A percentile compares a stretch with the other conserved stretches of the same genome.
phyloP scores from a whole-genome alignment of 2,329 filamentous ascomycete genomes.

The Colletotrichum sp. region DNA sequence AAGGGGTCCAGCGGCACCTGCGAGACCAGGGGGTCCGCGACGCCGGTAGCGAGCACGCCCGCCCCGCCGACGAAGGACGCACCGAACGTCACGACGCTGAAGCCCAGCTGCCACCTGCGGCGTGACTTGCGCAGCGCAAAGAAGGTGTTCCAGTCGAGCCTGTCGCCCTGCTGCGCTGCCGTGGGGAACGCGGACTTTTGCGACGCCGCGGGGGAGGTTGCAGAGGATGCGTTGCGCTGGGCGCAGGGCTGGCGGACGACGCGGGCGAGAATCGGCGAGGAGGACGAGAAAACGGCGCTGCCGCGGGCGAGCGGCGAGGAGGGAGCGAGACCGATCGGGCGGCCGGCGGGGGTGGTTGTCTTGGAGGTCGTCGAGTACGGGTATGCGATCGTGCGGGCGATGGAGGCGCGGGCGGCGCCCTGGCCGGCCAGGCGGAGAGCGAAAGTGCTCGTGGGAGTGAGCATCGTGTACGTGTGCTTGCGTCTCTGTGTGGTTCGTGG shows the following conservation, averaged over 20 bases:
- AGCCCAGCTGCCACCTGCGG: slow-evolving; percentile 81
- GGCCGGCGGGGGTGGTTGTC: not conserved
- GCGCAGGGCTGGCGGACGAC: slow-evolving; percentile 22
- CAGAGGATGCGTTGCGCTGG: slow-evolving; percentile 19
- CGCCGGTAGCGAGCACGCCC: slow-evolving; percentile 70
- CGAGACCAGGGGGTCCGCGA: slow-evolving; percentile 73
- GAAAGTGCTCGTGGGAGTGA: slow-evolving; percentile 34
- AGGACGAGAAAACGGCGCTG: slow-evolving; percentile 20
- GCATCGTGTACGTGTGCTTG: slow-evolving; percentile 25
- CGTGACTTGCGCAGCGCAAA: slow-evolving; percentile 88
- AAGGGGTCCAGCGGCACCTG: slow-evolving; percentile 88
- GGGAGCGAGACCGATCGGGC: slow-evolving; percentile 17
- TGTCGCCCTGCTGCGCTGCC: slow-evolving; percentile 20
- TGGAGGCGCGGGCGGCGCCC: slow-evolving; percentile 18
- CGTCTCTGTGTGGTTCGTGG: not conserved
- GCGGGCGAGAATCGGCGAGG: slow-evolving; percentile 25
- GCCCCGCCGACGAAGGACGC: slow-evolving; percentile 67
- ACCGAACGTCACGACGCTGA: slow-evolving; percentile 71
- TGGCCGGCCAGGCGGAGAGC: slow-evolving; percentile 34
- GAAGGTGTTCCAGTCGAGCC: slow-evolving; percentile 90
- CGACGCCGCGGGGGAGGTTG: slow-evolving; percentile 13
- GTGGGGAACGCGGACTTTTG: slow-evolving; percentile 20
- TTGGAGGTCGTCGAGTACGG: slow-evolving; percentile 30
- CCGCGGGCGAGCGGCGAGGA: slow-evolving; percentile 12
- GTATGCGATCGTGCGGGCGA: slow-evolving; percentile 24